phyloP scores from a whole-genome alignment of 2,329 filamentous ascomycete genomes.

The Metarhizium anisopliae region DNA sequence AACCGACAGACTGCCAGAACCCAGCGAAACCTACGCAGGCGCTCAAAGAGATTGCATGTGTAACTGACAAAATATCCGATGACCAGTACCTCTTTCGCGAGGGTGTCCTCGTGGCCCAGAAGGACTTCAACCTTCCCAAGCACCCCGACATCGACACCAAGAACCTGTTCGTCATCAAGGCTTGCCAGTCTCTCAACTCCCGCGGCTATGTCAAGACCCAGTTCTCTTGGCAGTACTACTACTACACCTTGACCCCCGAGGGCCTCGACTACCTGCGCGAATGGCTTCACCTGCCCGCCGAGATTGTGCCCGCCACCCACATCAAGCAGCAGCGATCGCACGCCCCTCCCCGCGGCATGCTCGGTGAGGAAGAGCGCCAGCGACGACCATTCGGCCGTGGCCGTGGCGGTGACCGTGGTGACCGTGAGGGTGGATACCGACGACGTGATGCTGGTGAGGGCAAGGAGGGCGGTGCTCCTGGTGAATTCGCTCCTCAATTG shows the following conservation, averaged over 20 bases:
- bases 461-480: constrained; percentile 88
- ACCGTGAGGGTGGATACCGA: constrained; percentile 85
- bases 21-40: constrained; percentile 3
- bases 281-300: constrained; percentile 98
- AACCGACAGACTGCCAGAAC: neutral
- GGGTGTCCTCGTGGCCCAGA: constrained; percentile 92
- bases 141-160: constrained; percentile 98
- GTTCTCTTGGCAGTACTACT: constrained; percentile 99
- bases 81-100: constrained; percentile 87
- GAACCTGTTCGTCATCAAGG: constrained; percentile 99
- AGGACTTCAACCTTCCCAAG: constrained; percentile 98
- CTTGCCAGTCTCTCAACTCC: constrained; percentile 94
- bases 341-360: constrained; percentile 96
- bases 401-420: constrained; percentile 61
- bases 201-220: constrained; percentile 99
- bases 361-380: constrained; percentile 78
- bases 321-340: constrained; percentile 99
- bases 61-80: constrained; percentile 14
- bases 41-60: constrained; percentile 5
- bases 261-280: constrained; percentile 99
- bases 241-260: constrained; percentile 99
- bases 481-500: constrained; percentile 89
- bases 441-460: constrained; percentile 77
- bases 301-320: constrained; percentile 99
- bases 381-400: constrained; percentile 77